These are phyloP conservation scores for Fagus crenata DNA, from an alignment of 306 rosid genomes.

Conservation along the genomic window DNA sequence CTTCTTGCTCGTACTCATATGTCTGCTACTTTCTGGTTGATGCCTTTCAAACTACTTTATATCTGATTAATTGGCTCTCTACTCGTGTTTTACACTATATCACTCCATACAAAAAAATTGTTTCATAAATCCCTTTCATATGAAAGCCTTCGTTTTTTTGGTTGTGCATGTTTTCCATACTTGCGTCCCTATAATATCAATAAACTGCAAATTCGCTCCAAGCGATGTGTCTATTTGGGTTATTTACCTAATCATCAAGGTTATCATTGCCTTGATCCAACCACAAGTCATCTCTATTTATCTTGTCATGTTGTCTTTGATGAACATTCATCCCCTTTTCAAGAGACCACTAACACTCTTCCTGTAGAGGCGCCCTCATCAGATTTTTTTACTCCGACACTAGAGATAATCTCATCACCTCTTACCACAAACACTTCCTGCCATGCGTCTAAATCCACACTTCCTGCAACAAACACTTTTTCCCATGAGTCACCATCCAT, in stretches of 20 bases:
- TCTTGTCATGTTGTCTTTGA: background rate
- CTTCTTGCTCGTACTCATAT: background rate
- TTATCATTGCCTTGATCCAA: no score
- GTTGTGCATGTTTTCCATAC: no score
- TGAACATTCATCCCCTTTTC: background rate
- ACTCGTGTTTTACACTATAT: background rate
- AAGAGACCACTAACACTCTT: background rate
- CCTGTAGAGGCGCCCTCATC: no score
- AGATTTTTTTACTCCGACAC: no score
- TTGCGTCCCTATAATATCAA: no score
- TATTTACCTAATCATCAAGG: no score
- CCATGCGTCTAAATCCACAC: fast-evolving
- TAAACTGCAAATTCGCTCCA: no score
- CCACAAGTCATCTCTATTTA: background rate
- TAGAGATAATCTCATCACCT: background rate
- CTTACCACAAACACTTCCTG: background rate
- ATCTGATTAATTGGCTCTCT: background rate
- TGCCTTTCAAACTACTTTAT: background rate
- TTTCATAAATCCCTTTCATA: no score
- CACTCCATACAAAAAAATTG: no score
- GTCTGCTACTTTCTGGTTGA: background rate
- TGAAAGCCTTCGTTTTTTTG: no score
- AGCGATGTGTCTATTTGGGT: no score
- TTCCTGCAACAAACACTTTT: background rate
- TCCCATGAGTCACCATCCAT: no score